phyloP scores from a whole-genome alignment of 2,329 filamentous ascomycete species.

The Parastagonospora avenae region DNA sequence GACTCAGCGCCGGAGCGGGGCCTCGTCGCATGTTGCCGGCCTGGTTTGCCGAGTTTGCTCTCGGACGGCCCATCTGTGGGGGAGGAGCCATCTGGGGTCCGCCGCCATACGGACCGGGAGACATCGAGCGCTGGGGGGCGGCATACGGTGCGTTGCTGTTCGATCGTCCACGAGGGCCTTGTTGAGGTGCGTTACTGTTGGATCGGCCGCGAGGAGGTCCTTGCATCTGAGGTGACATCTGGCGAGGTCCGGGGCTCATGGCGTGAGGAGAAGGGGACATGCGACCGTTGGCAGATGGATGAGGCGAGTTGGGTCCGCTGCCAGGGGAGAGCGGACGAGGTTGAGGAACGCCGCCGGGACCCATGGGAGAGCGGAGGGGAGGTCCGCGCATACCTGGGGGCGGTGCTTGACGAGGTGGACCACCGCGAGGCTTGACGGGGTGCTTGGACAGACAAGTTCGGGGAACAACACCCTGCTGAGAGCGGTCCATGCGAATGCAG shows the following conservation, averaged over 20 bases:
- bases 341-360: slow-evolving; percentile 37
- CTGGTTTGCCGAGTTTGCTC: slow-evolving; percentile 46
- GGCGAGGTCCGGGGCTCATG: slow-evolving; percentile 43
- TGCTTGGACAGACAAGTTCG: slow-evolving; percentile 91
- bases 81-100: slow-evolving; percentile 40
- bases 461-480: slow-evolving; percentile 89
- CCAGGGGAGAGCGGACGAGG: slow-evolving; percentile 52
- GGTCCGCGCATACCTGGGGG: slow-evolving; percentile 40
- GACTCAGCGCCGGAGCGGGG: slow-evolving; percentile 42
- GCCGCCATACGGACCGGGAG: slow-evolving; percentile 47
- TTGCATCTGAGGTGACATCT: slow-evolving; percentile 32
- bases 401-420: slow-evolving; percentile 58
- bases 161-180: slow-evolving; percentile 35
- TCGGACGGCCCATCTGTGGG: slow-evolving; percentile 39
- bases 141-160: slow-evolving; percentile 48
- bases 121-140: slow-evolving; percentile 44
- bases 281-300: slow-evolving; percentile 42
- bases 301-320: slow-evolving; percentile 56
- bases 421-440: slow-evolving; percentile 81
- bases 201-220: slow-evolving; percentile 35
- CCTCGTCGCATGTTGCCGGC: slow-evolving; percentile 31
- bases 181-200: slow-evolving; percentile 46
- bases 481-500: slow-evolving; percentile 87
- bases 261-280: slow-evolving; percentile 37
- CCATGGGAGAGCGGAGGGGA: slow-evolving; percentile 36